Conservation (phyloP, 2,329 filamentous ascomycete species). For the Pestalotiopsis sp. region DNA sequence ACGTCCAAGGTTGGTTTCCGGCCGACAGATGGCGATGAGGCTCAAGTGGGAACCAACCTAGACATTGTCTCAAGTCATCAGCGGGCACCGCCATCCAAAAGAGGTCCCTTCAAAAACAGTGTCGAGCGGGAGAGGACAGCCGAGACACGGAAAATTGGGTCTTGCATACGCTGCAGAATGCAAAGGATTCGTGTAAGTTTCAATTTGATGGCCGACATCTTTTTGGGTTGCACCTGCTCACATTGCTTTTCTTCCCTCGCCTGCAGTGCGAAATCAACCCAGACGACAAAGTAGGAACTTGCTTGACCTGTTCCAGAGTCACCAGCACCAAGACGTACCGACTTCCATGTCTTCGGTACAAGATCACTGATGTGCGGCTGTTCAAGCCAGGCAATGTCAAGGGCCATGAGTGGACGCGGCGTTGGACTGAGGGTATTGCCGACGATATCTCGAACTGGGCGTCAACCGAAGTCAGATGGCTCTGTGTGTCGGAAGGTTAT, state of each 20-base stretch:
- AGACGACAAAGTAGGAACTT: slow-evolving; percentile 49
- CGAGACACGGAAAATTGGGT: slow-evolving; percentile 59
- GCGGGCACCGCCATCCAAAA: slow-evolving; percentile 40
- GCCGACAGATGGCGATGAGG: slow-evolving; percentile 23
- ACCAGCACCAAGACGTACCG: slow-evolving; percentile 53
- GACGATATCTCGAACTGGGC: slow-evolving; percentile 62
- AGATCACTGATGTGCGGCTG: slow-evolving; percentile 60
- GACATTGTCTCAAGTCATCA: slow-evolving; percentile 39
- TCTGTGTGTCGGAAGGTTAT: slow-evolving; percentile 58
- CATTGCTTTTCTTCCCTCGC: not conserved
- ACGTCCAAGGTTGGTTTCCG: slow-evolving; percentile 17
- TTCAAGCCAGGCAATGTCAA: slow-evolving; percentile 63
- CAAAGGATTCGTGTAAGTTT: slow-evolving; percentile 61
- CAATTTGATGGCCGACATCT: not conserved
- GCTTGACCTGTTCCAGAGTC: slow-evolving; percentile 57
- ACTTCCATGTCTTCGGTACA: slow-evolving; percentile 62
- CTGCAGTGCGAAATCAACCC: slow-evolving; percentile 56
- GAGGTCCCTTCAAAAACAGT: slow-evolving; percentile 60
- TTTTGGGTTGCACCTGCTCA: slow-evolving; percentile 17
- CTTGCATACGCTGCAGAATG: slow-evolving; percentile 64
- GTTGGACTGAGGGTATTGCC: slow-evolving; percentile 59
- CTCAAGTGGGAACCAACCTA: slow-evolving; percentile 24
- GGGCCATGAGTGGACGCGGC: slow-evolving; percentile 60
- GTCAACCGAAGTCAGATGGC: slow-evolving; percentile 50
- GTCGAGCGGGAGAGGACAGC: slow-evolving; percentile 56